Evolutionary conservation across 768 basidiomycete species (phyloP).

Genomic region (Mycena latifolia): DNA sequence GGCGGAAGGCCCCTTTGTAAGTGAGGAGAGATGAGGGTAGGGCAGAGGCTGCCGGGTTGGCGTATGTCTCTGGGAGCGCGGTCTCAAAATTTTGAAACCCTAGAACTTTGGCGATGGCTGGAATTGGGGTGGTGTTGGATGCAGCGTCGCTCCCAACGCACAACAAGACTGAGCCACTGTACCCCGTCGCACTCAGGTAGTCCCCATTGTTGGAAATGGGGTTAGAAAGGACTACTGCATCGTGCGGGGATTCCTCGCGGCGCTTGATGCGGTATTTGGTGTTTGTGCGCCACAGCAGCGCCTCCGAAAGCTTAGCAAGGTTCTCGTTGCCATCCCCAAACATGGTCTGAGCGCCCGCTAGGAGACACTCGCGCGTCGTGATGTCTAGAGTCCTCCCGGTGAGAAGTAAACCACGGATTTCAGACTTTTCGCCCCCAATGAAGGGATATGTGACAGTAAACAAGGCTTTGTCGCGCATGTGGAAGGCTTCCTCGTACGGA

Average conservation of each 20-base stretch:
- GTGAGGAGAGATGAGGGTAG: neutral
- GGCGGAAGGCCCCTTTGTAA: constrained; percentile 12
- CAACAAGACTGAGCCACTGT: constrained; percentile 4
- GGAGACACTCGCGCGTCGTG: constrained; percentile 3
- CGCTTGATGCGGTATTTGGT: neutral
- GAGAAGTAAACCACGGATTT: neutral
- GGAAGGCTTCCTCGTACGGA: too few relatives aligned
- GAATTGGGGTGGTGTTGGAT: neutral
- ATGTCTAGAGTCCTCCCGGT: constrained; percentile 2
- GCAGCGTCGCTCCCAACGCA: constrained; percentile 3
- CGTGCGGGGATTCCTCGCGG: neutral
- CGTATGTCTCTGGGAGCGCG: too few relatives aligned
- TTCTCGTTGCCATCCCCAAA: neutral
- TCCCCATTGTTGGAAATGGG: neutral
- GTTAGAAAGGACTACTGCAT: neutral
- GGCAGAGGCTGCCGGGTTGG: neutral
- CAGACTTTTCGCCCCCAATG: neutral
- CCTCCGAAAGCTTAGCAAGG: neutral
- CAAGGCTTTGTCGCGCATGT: constrained; percentile 1
- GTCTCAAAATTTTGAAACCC: constrained; percentile 1
- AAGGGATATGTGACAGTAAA: neutral
- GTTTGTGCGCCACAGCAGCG: constrained; percentile 6
- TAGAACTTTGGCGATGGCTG: neutral
- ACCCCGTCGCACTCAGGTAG: neutral
- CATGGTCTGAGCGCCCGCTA: neutral